Conservation (phyloP, 139 green algal genomes). For the Chlamydomonas schloesseri region DNA sequence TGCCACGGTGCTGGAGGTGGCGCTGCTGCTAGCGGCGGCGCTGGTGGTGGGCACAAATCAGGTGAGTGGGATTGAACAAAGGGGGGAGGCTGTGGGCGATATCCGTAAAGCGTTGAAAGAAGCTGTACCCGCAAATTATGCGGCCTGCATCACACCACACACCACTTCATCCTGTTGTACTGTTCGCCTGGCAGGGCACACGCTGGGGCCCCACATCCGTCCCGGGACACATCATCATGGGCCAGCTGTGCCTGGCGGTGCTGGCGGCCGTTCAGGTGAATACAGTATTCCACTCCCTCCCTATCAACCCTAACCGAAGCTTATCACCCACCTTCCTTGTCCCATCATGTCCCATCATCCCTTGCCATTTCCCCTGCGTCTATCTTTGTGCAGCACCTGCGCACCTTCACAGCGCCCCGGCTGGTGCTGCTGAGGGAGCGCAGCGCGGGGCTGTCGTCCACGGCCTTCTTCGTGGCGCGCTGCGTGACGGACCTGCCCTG, state of each 20-base stretch:
- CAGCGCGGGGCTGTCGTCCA: constrained; percentile 29
- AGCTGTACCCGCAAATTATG: too few relatives aligned
- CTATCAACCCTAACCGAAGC: too few relatives aligned
- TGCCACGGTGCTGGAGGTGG: background rate
- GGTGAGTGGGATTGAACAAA: too few relatives aligned
- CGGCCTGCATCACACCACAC: too few relatives aligned
- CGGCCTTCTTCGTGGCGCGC: constrained; percentile 45
- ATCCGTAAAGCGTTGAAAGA: too few relatives aligned
- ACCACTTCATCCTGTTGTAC: too few relatives aligned
- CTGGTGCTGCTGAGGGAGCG: constrained; percentile 41
- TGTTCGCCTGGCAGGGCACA: background rate
- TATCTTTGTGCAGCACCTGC: constrained; percentile 40
- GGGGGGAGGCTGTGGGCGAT: too few relatives aligned
- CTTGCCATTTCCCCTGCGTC: constrained; percentile 22
- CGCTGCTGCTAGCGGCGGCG: constrained; percentile 13
- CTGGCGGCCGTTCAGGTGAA: too few relatives aligned
- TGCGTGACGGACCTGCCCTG: constrained; percentile 52
- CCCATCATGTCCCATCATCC: too few relatives aligned
- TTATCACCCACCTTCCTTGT: too few relatives aligned
- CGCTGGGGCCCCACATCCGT: constrained; percentile 9
- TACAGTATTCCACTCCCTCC: too few relatives aligned
- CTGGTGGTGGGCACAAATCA: constrained; percentile 1
- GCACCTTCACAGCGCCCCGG: background rate
- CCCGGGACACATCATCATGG: constrained; percentile 7
- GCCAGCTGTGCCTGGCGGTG: too few relatives aligned